A percentile compares a stretch with the other conserved stretches of the same genome.
Evolutionary conservation across 1,284 basidiomycete genomes (phyloP).

Genomic region (Cutaneotrichosporon mucoides): DNA sequence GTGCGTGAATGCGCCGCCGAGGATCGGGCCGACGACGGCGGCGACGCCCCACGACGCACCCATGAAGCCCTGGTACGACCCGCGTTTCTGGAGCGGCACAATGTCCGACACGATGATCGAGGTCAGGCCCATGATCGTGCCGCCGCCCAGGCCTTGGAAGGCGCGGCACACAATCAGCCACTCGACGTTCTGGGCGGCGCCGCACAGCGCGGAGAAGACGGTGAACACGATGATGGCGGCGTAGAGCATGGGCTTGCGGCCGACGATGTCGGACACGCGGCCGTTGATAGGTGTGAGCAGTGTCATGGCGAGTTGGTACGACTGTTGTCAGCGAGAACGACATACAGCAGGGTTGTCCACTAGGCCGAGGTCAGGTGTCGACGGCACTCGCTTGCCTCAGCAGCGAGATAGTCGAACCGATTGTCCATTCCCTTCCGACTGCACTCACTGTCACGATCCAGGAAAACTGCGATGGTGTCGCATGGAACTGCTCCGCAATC

Average conservation of each 20-base stretch:
- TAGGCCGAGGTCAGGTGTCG: no score
- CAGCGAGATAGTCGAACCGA: no score
- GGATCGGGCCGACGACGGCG: conserved; percentile 45
- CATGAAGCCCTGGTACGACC: conserved; percentile 48
- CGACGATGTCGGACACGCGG: conserved; percentile 41
- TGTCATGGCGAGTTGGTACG: conserved; percentile 37
- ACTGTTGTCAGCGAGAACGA: conserved; percentile 13
- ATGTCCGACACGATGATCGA: conserved; percentile 35
- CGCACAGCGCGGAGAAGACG: conserved; percentile 39
- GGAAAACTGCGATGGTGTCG: conserved; percentile 31
- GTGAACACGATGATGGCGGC: conserved; percentile 38
- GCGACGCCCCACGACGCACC: conserved; percentile 51
- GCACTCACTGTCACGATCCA: conserved; percentile 35
- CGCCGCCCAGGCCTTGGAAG: conserved; percentile 43
- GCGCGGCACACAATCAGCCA: conserved; percentile 38
- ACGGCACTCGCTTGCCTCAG: no score
- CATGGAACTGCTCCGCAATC: conserved; percentile 30
- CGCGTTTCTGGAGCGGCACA: conserved; percentile 39
- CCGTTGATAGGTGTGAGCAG: conserved; percentile 40
- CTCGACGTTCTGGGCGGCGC: conserved; percentile 40
- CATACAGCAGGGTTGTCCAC: no score
- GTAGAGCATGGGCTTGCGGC: conserved; percentile 43
- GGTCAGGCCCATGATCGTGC: conserved; percentile 32
- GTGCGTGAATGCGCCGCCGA: conserved; percentile 43
- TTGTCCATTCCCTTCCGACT: no score